Base-by-base conservation (phyloP, 2,329 filamentous ascomycete species). In the Alternaria atra region DNA sequence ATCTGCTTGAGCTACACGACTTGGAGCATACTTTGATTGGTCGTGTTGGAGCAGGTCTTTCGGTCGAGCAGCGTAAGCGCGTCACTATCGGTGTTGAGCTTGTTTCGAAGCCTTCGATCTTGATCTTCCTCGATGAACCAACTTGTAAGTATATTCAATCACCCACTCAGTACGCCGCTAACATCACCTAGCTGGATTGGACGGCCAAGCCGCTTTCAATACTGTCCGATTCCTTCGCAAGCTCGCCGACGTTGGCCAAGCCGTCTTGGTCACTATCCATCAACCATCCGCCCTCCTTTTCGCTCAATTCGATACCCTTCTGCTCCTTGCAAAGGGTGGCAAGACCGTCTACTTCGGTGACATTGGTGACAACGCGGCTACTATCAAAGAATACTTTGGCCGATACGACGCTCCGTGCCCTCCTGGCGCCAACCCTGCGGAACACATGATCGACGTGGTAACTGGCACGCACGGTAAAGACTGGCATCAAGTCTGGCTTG, bases 231-330 rank as follows among this genome's bases (percentile, higher is more conserved):
- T 91, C 80, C 81, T 92, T 12, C 86, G 87, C 72, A 91, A 91
- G 79, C 85, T 92, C 5, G 87, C 90, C 39, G 81, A 84, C n/a
- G 89, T 89, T 2, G 92, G 92, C 2, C 92, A 95, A 75, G 92
- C 92, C 8, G 91, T 96, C 64, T 85, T 95, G 1, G 93, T 91
- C 80, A 95, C 92, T 1, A 95, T 96, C 62, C 92, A 96, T 74
- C 92, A 96, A 73, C 92, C 92, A 1, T 93, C 91, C 55, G 90
- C 91, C 17, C 87, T 90, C 0, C 83, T 95, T 0, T 94, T 96
- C 68, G 90, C 93, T 73, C 89, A 92, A 76, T 96, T 95, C 67
- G 92, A 95, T 74, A 86, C 91, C 6, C 84, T 96, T 2, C 82
- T 95, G 2, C 83, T 95, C 2, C 84, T 95, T 2, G 87, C 93